Evolutionary conservation across 2,329 filamentous ascomycete species (phyloP), one percentile per base, ranked within the genome.

Genomic region (Escovopsis sp.): DNA sequence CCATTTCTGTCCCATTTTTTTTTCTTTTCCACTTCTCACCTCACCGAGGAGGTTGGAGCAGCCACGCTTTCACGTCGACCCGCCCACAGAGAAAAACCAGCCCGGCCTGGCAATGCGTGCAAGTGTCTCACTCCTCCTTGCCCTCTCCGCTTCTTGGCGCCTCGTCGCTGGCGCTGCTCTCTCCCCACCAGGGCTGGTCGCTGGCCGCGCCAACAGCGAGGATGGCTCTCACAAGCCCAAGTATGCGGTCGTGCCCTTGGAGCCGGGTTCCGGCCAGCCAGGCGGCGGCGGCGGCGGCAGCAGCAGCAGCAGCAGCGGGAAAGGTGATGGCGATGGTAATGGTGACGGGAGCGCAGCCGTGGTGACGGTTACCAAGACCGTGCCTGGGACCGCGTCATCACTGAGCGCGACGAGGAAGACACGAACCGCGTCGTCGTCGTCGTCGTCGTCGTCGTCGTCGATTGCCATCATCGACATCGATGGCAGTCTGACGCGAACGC

Each of bases 161-260:
- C 41, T 50, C 31, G 43, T 50, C 28, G 42, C 40, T 8, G 39
- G 45, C 30, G 35, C 45, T 32, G 49, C 53, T 7, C 46, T 58
- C 3, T 55, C 55, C 9, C 50, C 43, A 18, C 42, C 43, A 5
- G 41, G 36, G 19, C 36, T 51, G 6, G 36, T 42, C 30, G 21
- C 21, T 25, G 40, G 38, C 30, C 54, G 53, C 15, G 48, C 44
- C 3, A 39, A 34, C 5, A 12, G 16, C 5, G 39, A 38, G 10
- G 36, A 35, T 6, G 33, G 37, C 9, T 35, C 39, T 13, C 36
- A 41, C n/a, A 50, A 49, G 33, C 57, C 56, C 2, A 47, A 48
- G 16, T 62, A 61, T 33, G 58, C 55, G 3, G 55, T 62, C 21
- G 55, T 62, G 5, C 55, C 56, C 12, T 42, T 60, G n/a, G 56